These are phyloP conservation scores for Erigeron canadensis DNA, from an alignment of 129 eudicot genomes.

Conservation along the genomic window DNA sequence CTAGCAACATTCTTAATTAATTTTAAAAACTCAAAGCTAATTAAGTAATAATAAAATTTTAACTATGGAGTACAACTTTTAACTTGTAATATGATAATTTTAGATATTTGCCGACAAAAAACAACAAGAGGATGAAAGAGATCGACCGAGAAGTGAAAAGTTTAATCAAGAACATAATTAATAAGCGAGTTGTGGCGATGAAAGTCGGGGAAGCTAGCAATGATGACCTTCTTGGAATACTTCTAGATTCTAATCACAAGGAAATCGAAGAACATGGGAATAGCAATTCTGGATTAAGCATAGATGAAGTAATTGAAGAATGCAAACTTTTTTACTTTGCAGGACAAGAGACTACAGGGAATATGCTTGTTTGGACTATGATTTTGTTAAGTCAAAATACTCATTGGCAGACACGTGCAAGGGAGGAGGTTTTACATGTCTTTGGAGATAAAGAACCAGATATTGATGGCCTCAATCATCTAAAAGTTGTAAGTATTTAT, in stretches of 20 bases:
- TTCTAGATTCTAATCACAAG: constrained; percentile 23
- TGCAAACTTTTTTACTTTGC: constrained; percentile 33
- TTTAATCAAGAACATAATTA: constrained; percentile 15
- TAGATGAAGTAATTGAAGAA: constrained; percentile 25
- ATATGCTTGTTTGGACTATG: constrained; percentile 36
- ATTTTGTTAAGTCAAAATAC: constrained; percentile 24
- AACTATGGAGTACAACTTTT: too few relatives aligned
- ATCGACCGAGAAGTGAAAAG: constrained; percentile 24
- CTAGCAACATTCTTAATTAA: too few relatives aligned
- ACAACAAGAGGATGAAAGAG: constrained; percentile 21
- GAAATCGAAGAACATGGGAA: constrained; percentile 17
- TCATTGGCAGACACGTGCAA: constrained; percentile 27
- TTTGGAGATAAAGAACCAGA: constrained; percentile 11
- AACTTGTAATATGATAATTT: neutral
- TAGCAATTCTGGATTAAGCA: constrained; percentile 22
- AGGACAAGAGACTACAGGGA: constrained; percentile 25
- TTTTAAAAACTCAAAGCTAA: too few relatives aligned
- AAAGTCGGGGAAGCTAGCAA: constrained; percentile 20
- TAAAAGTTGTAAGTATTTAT: constrained; percentile 21
- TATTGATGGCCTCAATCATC: constrained; percentile 15
- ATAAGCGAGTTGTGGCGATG: constrained; percentile 18
- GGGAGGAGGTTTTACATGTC: constrained; percentile 28
- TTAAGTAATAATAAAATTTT: neutral
- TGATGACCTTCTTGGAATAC: constrained; percentile 29
- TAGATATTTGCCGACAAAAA: constrained; percentile 33